Percentiles rank a stretch among this genome's conserved stretches.
Conservation (phyloP, 257 asterid species). For the Salvia rosmarinus region DNA sequence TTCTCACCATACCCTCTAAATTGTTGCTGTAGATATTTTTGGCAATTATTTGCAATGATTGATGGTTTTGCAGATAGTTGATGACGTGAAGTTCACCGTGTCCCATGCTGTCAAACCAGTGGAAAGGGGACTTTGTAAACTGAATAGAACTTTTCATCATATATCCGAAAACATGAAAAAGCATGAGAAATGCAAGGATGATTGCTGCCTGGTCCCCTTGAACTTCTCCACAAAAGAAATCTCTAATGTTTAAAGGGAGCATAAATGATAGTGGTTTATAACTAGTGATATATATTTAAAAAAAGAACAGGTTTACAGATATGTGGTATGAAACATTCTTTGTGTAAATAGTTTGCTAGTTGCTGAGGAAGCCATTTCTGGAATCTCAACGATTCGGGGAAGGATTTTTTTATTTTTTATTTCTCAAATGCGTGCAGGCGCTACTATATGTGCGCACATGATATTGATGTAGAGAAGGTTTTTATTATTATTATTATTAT, state of each 20-base stretch:
- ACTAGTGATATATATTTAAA: not conserved
- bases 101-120: slow-evolving; percentile 92
- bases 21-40: slow-evolving; percentile 1
- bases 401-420: not conserved
- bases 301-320: not conserved
- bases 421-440: too few relatives aligned
- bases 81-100: slow-evolving; percentile 97
- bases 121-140: slow-evolving; percentile 80
- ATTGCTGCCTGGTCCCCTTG: slow-evolving; percentile 73
- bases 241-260: too few relatives aligned
- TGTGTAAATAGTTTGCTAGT: not conserved
- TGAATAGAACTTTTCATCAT: slow-evolving; percentile 78
- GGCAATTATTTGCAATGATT: too few relatives aligned
- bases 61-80: slow-evolving; percentile 60
- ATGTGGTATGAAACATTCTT: not conserved
- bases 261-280: not conserved
- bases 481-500: too few relatives aligned
- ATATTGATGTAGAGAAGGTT: too few relatives aligned
- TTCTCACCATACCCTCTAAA: not conserved
- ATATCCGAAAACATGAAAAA: slow-evolving; percentile 82
- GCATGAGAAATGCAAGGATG: slow-evolving; percentile 69
- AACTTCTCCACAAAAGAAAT: slow-evolving; percentile 29
- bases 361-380: too few relatives aligned
- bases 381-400: not conserved
- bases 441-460: too few relatives aligned